A percentile compares a stretch with the other conserved stretches of the same genome.
These are phyloP conservation scores for Monosporascus sp. DNA, from an alignment of 2,329 filamentous ascomycete species.

Conservation along the genomic window DNA sequence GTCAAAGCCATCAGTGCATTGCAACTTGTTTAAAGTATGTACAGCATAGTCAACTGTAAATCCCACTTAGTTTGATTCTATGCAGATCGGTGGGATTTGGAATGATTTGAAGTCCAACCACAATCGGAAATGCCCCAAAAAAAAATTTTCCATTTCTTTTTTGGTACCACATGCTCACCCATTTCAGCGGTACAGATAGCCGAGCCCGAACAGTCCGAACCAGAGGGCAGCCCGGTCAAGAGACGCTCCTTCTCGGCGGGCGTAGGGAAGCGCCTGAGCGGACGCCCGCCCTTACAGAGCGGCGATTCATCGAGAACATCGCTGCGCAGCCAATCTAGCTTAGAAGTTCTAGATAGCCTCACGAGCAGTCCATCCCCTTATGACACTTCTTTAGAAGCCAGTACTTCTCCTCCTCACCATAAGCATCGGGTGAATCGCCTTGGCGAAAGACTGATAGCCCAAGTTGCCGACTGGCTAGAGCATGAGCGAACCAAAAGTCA, in stretches of 20 bases:
- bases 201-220: conserved; percentile 37
- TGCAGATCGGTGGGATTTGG: background rate
- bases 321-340: conserved; percentile 31
- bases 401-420: conserved; percentile 27
- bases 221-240: conserved; percentile 28
- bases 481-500: conserved; percentile 68
- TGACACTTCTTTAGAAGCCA: conserved; percentile 18
- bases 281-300: conserved; percentile 31
- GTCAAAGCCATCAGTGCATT: background rate
- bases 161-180: conserved; percentile 10
- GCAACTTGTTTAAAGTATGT: background rate
- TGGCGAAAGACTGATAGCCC: conserved; percentile 58
- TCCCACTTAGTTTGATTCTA: background rate
- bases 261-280: conserved; percentile 39
- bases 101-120: background rate
- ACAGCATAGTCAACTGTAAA: background rate
- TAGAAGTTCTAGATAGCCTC: conserved; percentile 26
- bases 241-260: conserved; percentile 40
- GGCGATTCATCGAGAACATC: conserved; percentile 41
- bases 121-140: background rate
- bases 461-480: conserved; percentile 79
- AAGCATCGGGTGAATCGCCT: conserved; percentile 29
- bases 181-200: conserved; percentile 52
- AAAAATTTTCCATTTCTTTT: no score
- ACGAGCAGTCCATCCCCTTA: conserved; percentile 19